Percentiles rank a stretch among this genome's conserved stretches.
phyloP scores from a whole-genome alignment of 2,329 filamentous ascomycete species.

The Samsoniella hepiali region DNA sequence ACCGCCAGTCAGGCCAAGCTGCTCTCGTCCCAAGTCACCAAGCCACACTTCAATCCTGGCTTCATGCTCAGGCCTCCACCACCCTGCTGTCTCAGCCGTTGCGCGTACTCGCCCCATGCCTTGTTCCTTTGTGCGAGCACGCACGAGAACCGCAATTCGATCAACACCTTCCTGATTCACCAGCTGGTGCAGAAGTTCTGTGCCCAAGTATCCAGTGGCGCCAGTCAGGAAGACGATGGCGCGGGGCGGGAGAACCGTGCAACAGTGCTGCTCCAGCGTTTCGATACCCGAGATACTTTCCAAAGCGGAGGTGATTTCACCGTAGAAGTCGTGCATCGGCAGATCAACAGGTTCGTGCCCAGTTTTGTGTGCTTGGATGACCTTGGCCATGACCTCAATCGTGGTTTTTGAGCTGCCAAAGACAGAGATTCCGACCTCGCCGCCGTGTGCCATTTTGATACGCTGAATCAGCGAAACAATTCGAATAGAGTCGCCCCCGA shows the following conservation, averaged over 20 bases:
- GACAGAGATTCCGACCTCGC: background rate
- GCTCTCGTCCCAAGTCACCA: conserved; percentile 19
- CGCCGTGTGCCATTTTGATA: conserved; percentile 2
- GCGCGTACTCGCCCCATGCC: conserved; percentile 60
- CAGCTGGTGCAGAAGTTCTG: conserved; percentile 71
- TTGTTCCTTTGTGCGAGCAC: conserved; percentile 57
- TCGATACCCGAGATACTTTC: background rate
- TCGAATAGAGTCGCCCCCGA: conserved; percentile 25
- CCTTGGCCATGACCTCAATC: background rate
- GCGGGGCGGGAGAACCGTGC: conserved; percentile 21
- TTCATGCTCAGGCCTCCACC: conserved; percentile 19
- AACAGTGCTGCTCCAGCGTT: conserved; percentile 13
- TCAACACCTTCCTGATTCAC: conserved; percentile 48
- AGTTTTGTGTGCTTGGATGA: background rate
- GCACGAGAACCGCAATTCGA: conserved; percentile 66
- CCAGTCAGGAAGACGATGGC: conserved; percentile 75
- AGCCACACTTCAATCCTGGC: conserved; percentile 20
- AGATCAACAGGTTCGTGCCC: background rate
- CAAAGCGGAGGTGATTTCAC: background rate
- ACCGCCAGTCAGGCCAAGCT: background rate
- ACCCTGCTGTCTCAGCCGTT: conserved; percentile 17
- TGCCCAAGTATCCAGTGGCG: conserved; percentile 71
- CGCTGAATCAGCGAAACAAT: conserved; percentile 22
- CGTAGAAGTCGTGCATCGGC: background rate
- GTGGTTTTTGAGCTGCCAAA: conserved; percentile 3